A percentile compares a stretch with the other conserved stretches of the same genome.
phyloP scores from a whole-genome alignment of 2,329 filamentous ascomycete genomes.

The Colletotrichum neosansevieriae region DNA sequence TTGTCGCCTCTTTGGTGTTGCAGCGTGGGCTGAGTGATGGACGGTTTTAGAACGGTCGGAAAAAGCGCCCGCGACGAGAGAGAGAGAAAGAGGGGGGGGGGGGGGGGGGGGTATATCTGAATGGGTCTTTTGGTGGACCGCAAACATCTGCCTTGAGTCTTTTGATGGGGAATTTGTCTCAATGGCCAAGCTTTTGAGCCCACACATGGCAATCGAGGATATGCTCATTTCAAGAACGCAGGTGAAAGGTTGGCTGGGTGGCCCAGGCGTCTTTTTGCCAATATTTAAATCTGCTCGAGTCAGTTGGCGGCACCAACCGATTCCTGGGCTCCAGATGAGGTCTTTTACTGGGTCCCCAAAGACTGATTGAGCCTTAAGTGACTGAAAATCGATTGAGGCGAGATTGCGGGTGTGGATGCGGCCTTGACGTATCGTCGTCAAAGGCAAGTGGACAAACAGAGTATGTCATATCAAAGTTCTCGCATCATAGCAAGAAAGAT shows the following conservation, averaged over 20 bases:
- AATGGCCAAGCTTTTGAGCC: constrained; percentile 10
- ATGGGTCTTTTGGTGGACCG: constrained; percentile 6
- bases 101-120: neutral
- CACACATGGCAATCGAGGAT: neutral
- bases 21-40: constrained; percentile 1
- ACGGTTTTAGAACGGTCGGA: constrained; percentile 15
- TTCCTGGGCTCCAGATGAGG: neutral
- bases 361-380: neutral
- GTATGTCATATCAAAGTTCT: neutral
- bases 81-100: neutral
- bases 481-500: neutral
- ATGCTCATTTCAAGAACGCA: too few species aligned
- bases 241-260: constrained; percentile 6
- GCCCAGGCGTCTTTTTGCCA: constrained; percentile 14
- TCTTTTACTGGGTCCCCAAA: constrained; percentile 6
- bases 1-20: neutral
- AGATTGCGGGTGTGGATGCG: constrained; percentile 18
- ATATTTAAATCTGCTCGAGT: constrained; percentile 36
- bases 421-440: neutral
- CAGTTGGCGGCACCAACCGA: constrained; percentile 18
- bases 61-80: neutral
- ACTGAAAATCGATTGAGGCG: neutral
- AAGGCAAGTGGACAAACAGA: neutral
- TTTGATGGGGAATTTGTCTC: neutral
- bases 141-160: neutral